These are phyloP conservation scores for Debaryomyces subglobosus DNA, from an alignment of 1,139 yeast species.

Conservation along the genomic window DNA sequence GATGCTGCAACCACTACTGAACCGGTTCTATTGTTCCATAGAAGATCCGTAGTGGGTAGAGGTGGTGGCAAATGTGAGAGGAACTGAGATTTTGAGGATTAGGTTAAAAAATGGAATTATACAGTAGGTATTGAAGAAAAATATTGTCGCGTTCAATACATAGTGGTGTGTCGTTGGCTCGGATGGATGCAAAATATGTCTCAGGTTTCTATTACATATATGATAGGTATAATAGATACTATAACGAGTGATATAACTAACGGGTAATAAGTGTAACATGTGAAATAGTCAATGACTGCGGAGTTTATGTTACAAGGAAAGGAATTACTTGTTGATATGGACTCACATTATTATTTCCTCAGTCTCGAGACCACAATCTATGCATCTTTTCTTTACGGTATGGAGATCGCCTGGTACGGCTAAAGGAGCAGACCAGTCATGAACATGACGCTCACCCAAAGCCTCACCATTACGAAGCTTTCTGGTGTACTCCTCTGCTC, in stretches of 20 bases:
- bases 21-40: background rate
- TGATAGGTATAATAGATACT: no score
- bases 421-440: slow-evolving; percentile 74
- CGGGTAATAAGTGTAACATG: no score
- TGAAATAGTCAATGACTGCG: no score
- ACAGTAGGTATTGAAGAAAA: background rate
- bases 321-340: background rate
- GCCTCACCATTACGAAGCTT: slow-evolving; percentile 61
- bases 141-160: background rate
- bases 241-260: no score
- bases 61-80: no score
- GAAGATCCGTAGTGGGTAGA: background rate
- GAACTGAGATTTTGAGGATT: no score
- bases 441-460: slow-evolving; percentile 61
- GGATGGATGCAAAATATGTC: background rate
- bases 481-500: slow-evolving; percentile 89
- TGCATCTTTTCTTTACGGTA: slow-evolving; percentile 64
- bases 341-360: slow-evolving; percentile 54
- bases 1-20: background rate
- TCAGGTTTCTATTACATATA: no score
- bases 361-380: slow-evolving; percentile 81
- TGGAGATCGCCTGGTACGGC: slow-evolving; percentile 35
- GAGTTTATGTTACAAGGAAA: no score
- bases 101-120: background rate
- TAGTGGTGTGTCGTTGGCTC: background rate